Base-by-base conservation (phyloP, 2,329 filamentous ascomycete species). In the Xylaria sp. region DNA sequence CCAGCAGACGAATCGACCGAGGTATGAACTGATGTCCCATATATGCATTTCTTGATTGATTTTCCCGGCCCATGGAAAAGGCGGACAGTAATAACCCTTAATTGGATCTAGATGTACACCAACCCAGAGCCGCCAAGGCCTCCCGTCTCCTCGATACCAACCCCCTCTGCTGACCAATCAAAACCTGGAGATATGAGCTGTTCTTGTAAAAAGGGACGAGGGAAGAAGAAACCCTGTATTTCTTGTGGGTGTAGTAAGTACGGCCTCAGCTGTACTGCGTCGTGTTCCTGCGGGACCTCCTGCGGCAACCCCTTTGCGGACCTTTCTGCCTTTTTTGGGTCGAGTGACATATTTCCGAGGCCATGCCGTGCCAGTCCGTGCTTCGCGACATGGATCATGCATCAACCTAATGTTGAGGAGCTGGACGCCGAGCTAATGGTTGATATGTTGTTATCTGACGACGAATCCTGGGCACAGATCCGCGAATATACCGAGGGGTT, bases 291-390 rank as follows among this genome's bases (percentile, higher is more conserved):
- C 54, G 68, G 70, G 2, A 66, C 65, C 10, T 68, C 69, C 9
- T 75, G 73, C 52, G 73, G 71, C 3, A 75, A 75, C 56, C 71
- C 73, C 21, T 75, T 75, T 49, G 65, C 71, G 8, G 72, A 75
- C 53, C 63, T 75, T 37, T 70, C 72, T 2, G 67, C 69, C 44
- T 75, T 74, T 60, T 75, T 75, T 58, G 73, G 73, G 1, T 68
- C 73, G 9, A 57, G 62, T 25, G 58, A 54, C 19, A 57, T 55
- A n/a, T 75, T 74, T 37, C 58, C 71, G 4, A 74, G 71, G 43
- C 68, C 71, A 10, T 75, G 73, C 52, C 70, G 72, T 7, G 69
- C 73, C 19, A 74, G 72, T 44, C 61, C 71, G 3, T 75, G 73
- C 59, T 75, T 74, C 46, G 73, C 73, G 25, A 74, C 71, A 1